Base-by-base conservation (phyloP, 2,329 filamentous ascomycete species). In the Nothophaeocryptopus gaeumannii region DNA sequence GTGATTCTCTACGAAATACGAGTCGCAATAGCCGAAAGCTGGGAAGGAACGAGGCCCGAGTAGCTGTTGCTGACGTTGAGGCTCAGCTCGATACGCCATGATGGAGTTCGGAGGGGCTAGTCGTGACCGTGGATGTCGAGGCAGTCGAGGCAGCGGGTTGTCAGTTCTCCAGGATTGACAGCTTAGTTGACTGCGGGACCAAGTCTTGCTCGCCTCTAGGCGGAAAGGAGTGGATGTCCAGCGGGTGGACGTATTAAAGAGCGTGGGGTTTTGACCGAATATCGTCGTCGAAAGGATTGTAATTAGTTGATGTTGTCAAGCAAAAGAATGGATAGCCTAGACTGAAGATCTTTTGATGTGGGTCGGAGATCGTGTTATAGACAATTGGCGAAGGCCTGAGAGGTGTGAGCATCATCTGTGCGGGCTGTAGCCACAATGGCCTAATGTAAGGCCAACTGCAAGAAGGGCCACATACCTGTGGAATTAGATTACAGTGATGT, bases 1-100 rank as follows among this genome's bases (percentile, higher is more conserved):
- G 56, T 78, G 74, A 55, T 76, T 77, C 62, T 87, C 84, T 47
- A 85, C 80, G 63, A 86, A 86, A 71, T 79, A 86, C 50, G 78
- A 83, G 58, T 86, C 83, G 68, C 84, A 87, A 47, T 81, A 79
- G 60, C 83, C 82, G 68, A 80, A 82, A 61, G 73, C 74, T 51
- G 75, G 72, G 51, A 76, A 72, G 44, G 71, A 67, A 58, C 74
- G 72, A 62, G 73, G 47, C 9, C 51, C 53, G 34, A 50, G 47
- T 14, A 53, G 38, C 37, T 52, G 54, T 36, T 59, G 60, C 31
- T 50, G 50, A 35, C 57, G 55, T 46, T 48, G 58, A 43, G 50
- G 45, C 54, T 56, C 47, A 16, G 49, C 73, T 61, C 76, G 73
- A 66, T 74, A 80, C 62, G 79, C 76, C 80, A 83, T 83, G 62